Evolutionary conservation across 2,329 filamentous ascomycete genomes (phyloP).

Genomic region (Sporothrix variecibatus): DNA sequence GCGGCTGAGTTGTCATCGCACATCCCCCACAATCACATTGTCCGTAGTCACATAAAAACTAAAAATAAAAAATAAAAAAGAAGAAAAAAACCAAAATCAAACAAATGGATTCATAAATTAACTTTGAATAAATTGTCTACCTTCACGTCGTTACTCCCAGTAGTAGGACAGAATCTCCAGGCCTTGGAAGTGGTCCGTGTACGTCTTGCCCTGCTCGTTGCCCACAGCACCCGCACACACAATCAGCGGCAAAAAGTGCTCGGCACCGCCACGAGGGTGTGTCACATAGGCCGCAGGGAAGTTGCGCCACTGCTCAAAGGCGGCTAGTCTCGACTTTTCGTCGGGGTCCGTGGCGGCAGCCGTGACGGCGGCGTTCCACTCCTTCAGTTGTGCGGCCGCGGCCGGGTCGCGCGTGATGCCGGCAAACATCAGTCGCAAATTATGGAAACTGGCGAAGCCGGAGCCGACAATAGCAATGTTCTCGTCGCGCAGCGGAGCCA

Average conservation of each 20-base stretch:
- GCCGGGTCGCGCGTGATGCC: conserved; percentile 31
- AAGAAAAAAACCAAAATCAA: background rate
- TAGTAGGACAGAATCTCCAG: conserved; percentile 58
- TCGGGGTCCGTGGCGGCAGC: conserved; percentile 43
- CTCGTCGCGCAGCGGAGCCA: conserved; percentile 50
- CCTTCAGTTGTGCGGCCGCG: conserved; percentile 36
- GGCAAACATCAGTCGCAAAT: conserved; percentile 50
- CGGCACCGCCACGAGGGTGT: conserved; percentile 56
- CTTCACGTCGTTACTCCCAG: conserved; percentile 42
- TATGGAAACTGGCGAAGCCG: conserved; percentile 61
- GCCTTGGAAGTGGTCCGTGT: conserved; percentile 52
- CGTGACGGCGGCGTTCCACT: conserved; percentile 52
- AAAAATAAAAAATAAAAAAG: background rate
- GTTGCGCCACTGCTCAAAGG: conserved; percentile 50
- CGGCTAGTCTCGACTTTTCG: conserved; percentile 41
- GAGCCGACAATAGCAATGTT: conserved; percentile 60
- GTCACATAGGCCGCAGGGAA: conserved; percentile 52
- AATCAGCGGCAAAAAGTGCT: conserved; percentile 62
- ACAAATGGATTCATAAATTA: background rate
- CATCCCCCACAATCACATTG: background rate
- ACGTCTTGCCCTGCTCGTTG: conserved; percentile 45
- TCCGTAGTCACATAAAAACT: background rate
- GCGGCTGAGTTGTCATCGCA: background rate
- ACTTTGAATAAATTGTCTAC: background rate
- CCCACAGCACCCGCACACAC: conserved; percentile 56